phyloP scores from a whole-genome alignment of 495 filamentous ascomycete species.

The Podospora pseudocomata region DNA sequence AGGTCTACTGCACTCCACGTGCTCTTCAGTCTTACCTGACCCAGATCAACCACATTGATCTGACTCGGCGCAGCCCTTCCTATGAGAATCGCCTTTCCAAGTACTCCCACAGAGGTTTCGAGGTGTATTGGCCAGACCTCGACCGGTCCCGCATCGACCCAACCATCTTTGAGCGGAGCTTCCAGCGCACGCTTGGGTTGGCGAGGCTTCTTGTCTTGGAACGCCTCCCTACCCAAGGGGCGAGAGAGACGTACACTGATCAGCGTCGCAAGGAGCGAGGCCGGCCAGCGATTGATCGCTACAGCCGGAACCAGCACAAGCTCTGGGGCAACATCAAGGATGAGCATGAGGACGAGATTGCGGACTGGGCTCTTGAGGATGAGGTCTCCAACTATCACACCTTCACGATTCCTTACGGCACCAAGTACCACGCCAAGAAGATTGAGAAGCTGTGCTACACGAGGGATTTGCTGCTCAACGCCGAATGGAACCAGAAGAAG shows the following conservation, averaged over 20 bases:
- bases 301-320: conserved; percentile 22
- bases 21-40: conserved; percentile 71
- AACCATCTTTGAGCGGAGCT: conserved; percentile 78
- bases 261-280: conserved; percentile 67
- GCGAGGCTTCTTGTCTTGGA: conserved; percentile 77
- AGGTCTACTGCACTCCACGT: conserved; percentile 69
- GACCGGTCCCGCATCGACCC: conserved; percentile 72
- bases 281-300: conserved; percentile 45
- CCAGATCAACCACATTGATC: conserved; percentile 74
- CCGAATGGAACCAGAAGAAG: conserved; percentile 75
- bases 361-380: conserved; percentile 72
- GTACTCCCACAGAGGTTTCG: conserved; percentile 78
- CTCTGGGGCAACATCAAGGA: conserved; percentile 65
- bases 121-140: conserved; percentile 70
- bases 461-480: conserved; percentile 76
- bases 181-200: conserved; percentile 68
- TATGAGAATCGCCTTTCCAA: conserved; percentile 88
- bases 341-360: conserved; percentile 66
- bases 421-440: conserved; percentile 62
- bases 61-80: conserved; percentile 72
- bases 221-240: conserved; percentile 59
- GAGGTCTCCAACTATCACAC: conserved; percentile 75
- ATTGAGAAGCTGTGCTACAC: conserved; percentile 78
- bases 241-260: conserved; percentile 63
- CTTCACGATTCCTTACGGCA: conserved; percentile 74